Evolutionary conservation across 2,329 filamentous ascomycete genomes (phyloP), one percentile per base, ranked within the genome.

Genomic region (Dothideomycetes sp.): DNA sequence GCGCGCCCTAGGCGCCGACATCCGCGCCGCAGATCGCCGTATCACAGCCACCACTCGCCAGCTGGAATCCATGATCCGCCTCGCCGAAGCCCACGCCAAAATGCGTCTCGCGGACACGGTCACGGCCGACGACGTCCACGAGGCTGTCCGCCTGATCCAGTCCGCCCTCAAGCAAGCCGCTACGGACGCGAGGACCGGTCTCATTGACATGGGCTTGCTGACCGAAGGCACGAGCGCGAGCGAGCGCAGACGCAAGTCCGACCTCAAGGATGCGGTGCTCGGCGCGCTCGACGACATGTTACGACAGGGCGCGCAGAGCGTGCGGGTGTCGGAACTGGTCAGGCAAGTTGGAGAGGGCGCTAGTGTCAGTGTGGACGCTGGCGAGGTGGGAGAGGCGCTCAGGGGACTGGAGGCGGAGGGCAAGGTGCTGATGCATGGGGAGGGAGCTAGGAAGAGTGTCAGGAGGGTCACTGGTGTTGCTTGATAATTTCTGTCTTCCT

Each of bases 21-120:
- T 71, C 16, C 85, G 89, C 36, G 75, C 87, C 2, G 77, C 84
- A 3, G 93, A 98, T 62, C 89, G 93, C 61, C 85, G 91, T 49
- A 98, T 98, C 65, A 98, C 91, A 0, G 91, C 91, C 31, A 98
- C 91, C 3, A 98, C 93, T 1, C 78, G 91, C 57, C 91, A 98
- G 63, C 73, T 98, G 4, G 93, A 98, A 65, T 91, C 83, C 34
- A 98, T 98, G 93, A 96, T 98, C 57, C 89, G 91, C 45, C 81
- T 98, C 3, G 69, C 88, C 1, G 91, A 98, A 67, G 91, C 88
- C 0, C 93, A 98, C 62, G 93, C 91, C 36, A 95, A 95, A 63
- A 98, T 98, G 93, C 83, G 91, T 3, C 75, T 98, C 4, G 77
- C 82, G 0, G 59, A 69, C 3, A 75, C 70, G 11, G 91, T 98